Percentiles rank a stretch among this genome's conserved stretches.
phyloP scores from a whole-genome alignment of 345 rosid species.

The Pelargonium nanum region DNA sequence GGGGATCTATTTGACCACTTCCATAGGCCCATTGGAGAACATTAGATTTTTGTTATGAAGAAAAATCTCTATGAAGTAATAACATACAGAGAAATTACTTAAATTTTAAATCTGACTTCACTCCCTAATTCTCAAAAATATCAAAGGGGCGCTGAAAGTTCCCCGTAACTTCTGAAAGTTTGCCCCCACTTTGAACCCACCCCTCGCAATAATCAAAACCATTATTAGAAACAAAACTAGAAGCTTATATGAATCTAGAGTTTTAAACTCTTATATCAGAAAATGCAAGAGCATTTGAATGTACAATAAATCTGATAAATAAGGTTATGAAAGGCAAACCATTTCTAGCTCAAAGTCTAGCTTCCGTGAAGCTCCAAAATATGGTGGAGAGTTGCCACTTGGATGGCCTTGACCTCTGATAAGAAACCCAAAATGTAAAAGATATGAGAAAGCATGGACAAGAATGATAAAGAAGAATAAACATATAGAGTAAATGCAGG shows the following conservation, averaged over 20 bases:
- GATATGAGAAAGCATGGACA: not conserved
- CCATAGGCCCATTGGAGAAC: not conserved
- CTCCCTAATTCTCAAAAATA: not conserved
- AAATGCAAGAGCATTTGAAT: not conserved
- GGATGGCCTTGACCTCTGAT: conserved; percentile 86
- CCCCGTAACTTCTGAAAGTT: not conserved
- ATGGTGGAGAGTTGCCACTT: conserved; percentile 53
- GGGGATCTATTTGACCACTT: not conserved
- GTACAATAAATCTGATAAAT: no score
- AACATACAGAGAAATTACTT: no score
- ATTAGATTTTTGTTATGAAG: not conserved
- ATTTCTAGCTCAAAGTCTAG: conserved; percentile 97
- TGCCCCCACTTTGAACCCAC: no score
- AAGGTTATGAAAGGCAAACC: conserved; percentile 33
- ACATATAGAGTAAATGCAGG: not conserved
- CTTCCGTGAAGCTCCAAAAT: conserved; percentile 83
- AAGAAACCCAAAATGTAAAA: conserved; percentile 11
- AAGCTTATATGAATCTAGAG: no score
- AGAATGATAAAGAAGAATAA: not conserved
- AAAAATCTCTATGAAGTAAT: not conserved
- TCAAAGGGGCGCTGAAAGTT: not conserved
- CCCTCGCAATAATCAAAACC: no score
- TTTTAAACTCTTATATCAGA: no score
- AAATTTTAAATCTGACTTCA: not conserved
- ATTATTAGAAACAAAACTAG: no score